Evolutionary conservation across 306 rosid genomes (phyloP).

Genomic region (Datisca glomerata): DNA sequence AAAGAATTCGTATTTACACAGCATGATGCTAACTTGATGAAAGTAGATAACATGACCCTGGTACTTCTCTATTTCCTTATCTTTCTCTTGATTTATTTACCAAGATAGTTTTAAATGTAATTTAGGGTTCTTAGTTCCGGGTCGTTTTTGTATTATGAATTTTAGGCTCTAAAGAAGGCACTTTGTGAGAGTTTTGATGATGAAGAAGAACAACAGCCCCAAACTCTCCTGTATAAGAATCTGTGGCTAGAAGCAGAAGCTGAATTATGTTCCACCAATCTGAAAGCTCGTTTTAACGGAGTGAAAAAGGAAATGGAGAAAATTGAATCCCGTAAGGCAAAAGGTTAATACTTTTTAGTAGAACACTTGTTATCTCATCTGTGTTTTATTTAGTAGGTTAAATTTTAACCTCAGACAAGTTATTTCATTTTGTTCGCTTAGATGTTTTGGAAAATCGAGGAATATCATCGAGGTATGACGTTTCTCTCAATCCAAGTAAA

Average conservation of each 20-base stretch:
- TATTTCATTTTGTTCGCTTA: conserved; percentile 16
- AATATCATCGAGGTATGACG: conserved; percentile 20
- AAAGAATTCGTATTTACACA: conserved; percentile 21
- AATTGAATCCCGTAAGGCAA: conserved; percentile 18
- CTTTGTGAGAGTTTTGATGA: conserved; percentile 56
- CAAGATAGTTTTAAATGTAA: too few species aligned
- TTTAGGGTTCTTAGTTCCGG: not conserved
- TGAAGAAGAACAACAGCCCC: conserved; percentile 41
- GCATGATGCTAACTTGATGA: conserved; percentile 22
- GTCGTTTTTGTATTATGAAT: not conserved
- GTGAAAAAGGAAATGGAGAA: conserved; percentile 67
- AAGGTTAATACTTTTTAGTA: conserved; percentile 32
- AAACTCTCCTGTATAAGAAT: conserved; percentile 50
- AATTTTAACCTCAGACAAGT: conserved; percentile 1
- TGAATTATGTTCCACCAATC: conserved; percentile 51
- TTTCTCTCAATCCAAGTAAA: conserved; percentile 18
- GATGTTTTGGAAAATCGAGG: conserved; percentile 25
- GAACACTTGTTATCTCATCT: not conserved
- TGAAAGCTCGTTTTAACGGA: conserved; percentile 59
- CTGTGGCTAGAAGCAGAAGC: conserved; percentile 99
- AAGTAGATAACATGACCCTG: conserved; percentile 58
- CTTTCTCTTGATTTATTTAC: too few species aligned
- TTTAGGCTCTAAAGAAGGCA: conserved; percentile 62
- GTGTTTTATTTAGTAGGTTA: not conserved
- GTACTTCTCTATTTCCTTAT: too few species aligned